These are phyloP conservation scores for Myxozyma udenii DNA, from an alignment of 805 yeast species.

Conservation along the genomic window DNA sequence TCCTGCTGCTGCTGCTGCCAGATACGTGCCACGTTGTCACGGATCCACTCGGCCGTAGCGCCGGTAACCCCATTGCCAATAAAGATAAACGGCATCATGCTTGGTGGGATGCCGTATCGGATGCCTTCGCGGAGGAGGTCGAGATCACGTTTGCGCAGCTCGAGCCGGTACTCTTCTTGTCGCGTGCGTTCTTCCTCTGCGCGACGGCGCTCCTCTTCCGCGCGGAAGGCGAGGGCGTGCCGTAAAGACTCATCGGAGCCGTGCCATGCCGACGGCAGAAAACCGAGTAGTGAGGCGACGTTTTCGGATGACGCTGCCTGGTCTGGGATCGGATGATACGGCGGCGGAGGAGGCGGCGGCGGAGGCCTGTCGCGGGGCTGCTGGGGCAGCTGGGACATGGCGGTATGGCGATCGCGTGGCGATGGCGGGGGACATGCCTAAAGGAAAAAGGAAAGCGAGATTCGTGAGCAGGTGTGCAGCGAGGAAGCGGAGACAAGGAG, in stretches of 20 bases:
- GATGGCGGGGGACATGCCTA: too few relatives aligned
- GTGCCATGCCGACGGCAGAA: slow-evolving; percentile 22
- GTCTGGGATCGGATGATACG: not conserved
- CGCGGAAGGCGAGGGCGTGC: slow-evolving; percentile 27
- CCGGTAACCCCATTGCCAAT: slow-evolving; percentile 35
- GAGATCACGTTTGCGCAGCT: slow-evolving; percentile 53
- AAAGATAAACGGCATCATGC: slow-evolving; percentile 58
- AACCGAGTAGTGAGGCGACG: slow-evolving; percentile 13
- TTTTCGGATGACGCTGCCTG: slow-evolving; percentile 1
- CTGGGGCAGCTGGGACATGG: not conserved
- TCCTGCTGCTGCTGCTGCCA: slow-evolving; percentile 29
- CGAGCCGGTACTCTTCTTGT: slow-evolving; percentile 65
- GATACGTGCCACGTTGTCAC: slow-evolving; percentile 26
- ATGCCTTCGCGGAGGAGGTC: slow-evolving; percentile 58
- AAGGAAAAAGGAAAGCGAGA: too few relatives aligned
- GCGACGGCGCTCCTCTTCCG: slow-evolving; percentile 30
- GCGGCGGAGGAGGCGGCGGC: not conserved
- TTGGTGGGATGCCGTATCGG: slow-evolving; percentile 56
- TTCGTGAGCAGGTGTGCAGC: too few relatives aligned
- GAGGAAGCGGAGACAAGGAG: too few relatives aligned
- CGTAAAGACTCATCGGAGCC: slow-evolving; percentile 29
- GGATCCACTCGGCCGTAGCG: slow-evolving; percentile 27
- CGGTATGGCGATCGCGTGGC: too few relatives aligned
- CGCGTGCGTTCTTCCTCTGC: slow-evolving; percentile 71
- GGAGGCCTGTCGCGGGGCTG: not conserved